A percentile compares a stretch with the other conserved stretches of the same genome.
Conservation (phyloP, 1,284 basidiomycete species). For the Mrakiaceae sp. region DNA sequence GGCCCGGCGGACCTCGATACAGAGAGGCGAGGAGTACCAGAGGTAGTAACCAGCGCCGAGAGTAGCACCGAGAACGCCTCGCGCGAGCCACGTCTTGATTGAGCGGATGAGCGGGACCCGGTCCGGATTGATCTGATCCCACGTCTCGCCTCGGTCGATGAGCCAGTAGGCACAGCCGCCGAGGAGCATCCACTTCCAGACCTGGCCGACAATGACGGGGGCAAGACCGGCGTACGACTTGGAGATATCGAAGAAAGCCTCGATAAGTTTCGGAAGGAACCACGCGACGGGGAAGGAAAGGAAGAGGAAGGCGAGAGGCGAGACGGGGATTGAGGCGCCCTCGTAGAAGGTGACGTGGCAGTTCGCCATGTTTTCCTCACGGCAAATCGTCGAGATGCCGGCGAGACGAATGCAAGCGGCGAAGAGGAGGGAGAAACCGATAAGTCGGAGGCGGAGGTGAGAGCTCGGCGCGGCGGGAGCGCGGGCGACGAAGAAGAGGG, state of each 20-base stretch:
- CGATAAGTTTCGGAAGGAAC: constrained; percentile 49
- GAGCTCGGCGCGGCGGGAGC: constrained; percentile 52
- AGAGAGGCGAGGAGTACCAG: constrained; percentile 62
- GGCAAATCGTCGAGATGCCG: constrained; percentile 66
- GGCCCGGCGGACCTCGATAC: constrained; percentile 48
- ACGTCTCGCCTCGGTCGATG: constrained; percentile 59
- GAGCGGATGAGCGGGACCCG: constrained; percentile 38
- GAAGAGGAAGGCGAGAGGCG: constrained; percentile 49
- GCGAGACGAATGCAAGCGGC: constrained; percentile 62
- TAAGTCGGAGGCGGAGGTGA: constrained; percentile 60
- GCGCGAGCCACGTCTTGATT: constrained; percentile 51
- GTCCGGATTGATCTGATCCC: constrained; percentile 28
- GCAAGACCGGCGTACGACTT: constrained; percentile 65
- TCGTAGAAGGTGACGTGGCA: constrained; percentile 80
- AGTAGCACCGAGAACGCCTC: constrained; percentile 45
- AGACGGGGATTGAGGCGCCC: constrained; percentile 51
- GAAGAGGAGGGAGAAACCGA: constrained; percentile 56
- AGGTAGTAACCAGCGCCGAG: constrained; percentile 47
- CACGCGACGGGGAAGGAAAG: constrained; percentile 47
- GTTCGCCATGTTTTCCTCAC: constrained; percentile 84
- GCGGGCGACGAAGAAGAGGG: constrained; percentile 47
- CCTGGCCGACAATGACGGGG: constrained; percentile 47
- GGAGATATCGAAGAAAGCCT: constrained; percentile 51
- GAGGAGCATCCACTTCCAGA: constrained; percentile 49
- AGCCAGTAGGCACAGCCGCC: constrained; percentile 59